Evolutionary conservation across 352 stramenopile genomes (phyloP), one percentile per base, ranked within the genome.

Genomic region (Globisporangium paddicum): DNA sequence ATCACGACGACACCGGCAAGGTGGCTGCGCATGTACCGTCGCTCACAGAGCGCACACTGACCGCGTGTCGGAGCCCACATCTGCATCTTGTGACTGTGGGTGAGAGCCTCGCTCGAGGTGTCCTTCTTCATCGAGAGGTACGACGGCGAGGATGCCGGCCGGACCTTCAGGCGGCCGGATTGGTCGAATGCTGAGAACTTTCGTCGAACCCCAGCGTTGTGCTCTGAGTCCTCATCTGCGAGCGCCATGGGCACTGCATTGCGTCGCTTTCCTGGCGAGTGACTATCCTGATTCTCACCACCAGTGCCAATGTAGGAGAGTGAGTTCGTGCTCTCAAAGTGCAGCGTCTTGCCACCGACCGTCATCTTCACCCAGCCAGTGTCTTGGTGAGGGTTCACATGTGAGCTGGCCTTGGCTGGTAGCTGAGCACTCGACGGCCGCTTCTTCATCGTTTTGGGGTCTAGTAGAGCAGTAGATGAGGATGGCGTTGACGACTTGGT

Each of bases 1-100:
- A 79, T 84, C 7, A 84, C 60, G 0, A 77, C 69, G 21, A 69
- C 70, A 0, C 72, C 70, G 10, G 71, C 55, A 19, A 84, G 63
- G 54, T 71, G 76, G 14, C 47, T 62, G 11, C 70, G 72, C 57
- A 74, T 69, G 45, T 74, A 76, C n/a, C 75, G 70, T n/a, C 64
- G 65, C 47, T 82, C 72, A 32, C 75, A 84, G 16, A 84, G 50
- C 5, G 69, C 72, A 46, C 75, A 84, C 42, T 64, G 28, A 7
- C 58, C 60, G 37, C 72, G 62, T 13, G 56, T 73, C 0, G 64
- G 70, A 9, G 55, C 62, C 62, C 69, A 77, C 56, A 54, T 64
- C 28, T 62, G 60, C 3, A 21, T 16, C 18, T 40, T 55, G 54
- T 55, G 38, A 18, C 30, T 14, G 9, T 14, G n/a, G 7, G 11